Evolutionary conservation across 2,329 filamentous ascomycete genomes (phyloP).

Genomic region (Purpureocillium lavendulum): DNA sequence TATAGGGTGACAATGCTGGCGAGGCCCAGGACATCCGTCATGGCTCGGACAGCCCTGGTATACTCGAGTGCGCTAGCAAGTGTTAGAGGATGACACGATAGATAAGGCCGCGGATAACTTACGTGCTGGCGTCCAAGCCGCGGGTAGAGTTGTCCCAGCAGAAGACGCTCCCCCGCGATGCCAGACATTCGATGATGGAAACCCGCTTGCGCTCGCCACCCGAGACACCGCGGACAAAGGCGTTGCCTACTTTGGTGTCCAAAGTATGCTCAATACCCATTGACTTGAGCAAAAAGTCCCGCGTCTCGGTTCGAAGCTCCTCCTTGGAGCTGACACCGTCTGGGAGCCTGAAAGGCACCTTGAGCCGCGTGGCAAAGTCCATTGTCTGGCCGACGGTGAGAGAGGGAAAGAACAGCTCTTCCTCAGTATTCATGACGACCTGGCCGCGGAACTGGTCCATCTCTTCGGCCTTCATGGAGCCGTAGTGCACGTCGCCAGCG

Average conservation of each 20-base stretch:
- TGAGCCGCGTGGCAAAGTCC: constrained; percentile 57
- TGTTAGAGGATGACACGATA: too few relatives aligned
- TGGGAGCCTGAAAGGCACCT: constrained; percentile 41
- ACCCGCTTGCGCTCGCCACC: constrained; percentile 64
- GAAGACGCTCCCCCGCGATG: constrained; percentile 48
- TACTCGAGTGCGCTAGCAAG: constrained; percentile 44
- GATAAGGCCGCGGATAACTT: too few relatives aligned
- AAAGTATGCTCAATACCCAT: constrained; percentile 51
- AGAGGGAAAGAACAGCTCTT: constrained; percentile 56
- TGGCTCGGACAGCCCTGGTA: constrained; percentile 49
- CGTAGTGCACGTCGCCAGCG: constrained; percentile 50
- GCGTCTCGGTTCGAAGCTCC: constrained; percentile 35
- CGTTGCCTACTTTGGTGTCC: constrained; percentile 61
- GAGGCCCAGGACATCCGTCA: constrained; percentile 55
- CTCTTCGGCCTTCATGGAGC: constrained; percentile 38
- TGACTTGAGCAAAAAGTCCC: constrained; percentile 47
- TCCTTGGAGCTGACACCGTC: constrained; percentile 30
- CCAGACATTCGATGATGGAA: constrained; percentile 57
- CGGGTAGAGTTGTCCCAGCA: constrained; percentile 63
- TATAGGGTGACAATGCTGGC: constrained; percentile 58
- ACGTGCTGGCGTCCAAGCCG: constrained; percentile 57
- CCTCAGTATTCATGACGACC: constrained; percentile 64
- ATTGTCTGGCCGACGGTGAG: constrained; percentile 65
- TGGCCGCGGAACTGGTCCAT: constrained; percentile 44
- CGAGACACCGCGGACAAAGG: constrained; percentile 56